phyloP scores from a whole-genome alignment of 805 yeast genomes.

The Candida insectalens region DNA sequence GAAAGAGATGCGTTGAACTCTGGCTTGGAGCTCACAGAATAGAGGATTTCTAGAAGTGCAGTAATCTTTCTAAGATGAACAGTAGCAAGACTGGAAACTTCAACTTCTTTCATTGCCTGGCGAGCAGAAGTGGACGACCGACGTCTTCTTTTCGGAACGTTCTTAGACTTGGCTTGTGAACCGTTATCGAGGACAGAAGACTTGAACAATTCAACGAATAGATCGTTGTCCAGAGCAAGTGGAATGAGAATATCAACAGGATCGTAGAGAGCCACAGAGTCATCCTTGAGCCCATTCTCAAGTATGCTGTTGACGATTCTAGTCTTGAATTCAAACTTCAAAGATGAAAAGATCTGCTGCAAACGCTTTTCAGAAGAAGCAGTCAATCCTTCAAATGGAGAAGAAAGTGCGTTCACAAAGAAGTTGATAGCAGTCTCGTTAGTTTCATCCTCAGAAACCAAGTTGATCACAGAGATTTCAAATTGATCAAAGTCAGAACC shows the following conservation, averaged over 20 bases:
- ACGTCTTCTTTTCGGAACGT: constrained; percentile 73
- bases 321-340: constrained; percentile 50
- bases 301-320: constrained; percentile 50
- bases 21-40: constrained; percentile 26
- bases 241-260: constrained; percentile 44
- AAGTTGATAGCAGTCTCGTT: constrained; percentile 48
- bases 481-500: constrained; percentile 43
- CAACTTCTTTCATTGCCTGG: constrained; percentile 66
- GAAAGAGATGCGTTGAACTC: constrained; percentile 22
- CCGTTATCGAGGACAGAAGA: constrained; percentile 24
- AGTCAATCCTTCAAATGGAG: constrained; percentile 33
- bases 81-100: constrained; percentile 66
- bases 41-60: constrained; percentile 69
- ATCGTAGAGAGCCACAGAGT: constrained; percentile 36
- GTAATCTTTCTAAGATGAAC: constrained; percentile 71
- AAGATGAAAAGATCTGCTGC: constrained; percentile 40
- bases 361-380: constrained; percentile 42
- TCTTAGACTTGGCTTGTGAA: constrained; percentile 19
- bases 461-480: constrained; percentile 47
- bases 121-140: constrained; percentile 67
- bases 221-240: constrained; percentile 41
- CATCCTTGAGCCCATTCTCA: constrained; percentile 33
- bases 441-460: constrained; percentile 56
- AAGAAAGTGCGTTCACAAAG: constrained; percentile 42
- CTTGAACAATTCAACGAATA: constrained; percentile 50